phyloP scores from a whole-genome alignment of 345 rosid genomes.

The Corchorus olitorius region DNA sequence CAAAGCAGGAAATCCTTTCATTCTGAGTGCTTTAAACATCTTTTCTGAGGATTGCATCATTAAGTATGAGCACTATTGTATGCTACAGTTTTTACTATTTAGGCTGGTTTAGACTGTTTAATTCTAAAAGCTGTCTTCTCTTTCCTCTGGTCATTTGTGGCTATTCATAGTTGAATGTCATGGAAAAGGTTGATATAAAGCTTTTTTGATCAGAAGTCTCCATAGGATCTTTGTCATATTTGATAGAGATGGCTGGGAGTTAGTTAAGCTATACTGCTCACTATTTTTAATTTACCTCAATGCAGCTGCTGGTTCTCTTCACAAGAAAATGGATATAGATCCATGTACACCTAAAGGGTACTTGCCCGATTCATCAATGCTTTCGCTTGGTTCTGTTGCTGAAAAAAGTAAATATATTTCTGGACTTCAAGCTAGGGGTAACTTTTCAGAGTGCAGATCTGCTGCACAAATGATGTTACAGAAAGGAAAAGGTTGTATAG shows the following conservation, averaged over 20 bases:
- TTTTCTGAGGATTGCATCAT: neutral
- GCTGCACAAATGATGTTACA: conserved; percentile 63
- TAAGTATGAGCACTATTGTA: neutral
- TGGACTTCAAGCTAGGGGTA: conserved; percentile 61
- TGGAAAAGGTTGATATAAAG: neutral
- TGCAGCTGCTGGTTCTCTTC: conserved; percentile 52
- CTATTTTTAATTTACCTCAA: neutral
- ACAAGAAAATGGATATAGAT: conserved; percentile 43
- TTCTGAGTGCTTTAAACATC: neutral
- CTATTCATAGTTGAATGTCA: neutral
- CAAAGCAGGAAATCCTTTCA: neutral
- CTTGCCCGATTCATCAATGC: conserved; percentile 33
- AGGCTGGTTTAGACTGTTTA: conserved; percentile 3
- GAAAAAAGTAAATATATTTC: conserved; percentile 38
- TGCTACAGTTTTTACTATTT: neutral
- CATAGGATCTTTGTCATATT: conserved; percentile 12
- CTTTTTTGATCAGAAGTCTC: neutral
- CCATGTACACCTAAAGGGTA: conserved; percentile 94
- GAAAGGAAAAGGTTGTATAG: conserved; percentile 68
- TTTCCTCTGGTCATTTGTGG: neutral
- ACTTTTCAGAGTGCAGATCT: conserved; percentile 89
- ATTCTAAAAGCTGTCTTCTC: neutral
- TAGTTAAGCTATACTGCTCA: neutral
- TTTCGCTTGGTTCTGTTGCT: conserved; percentile 43
- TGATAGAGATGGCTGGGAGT: neutral